phyloP scores from a whole-genome alignment of 768 basidiomycete species.

The Tephrocybe rancida region DNA sequence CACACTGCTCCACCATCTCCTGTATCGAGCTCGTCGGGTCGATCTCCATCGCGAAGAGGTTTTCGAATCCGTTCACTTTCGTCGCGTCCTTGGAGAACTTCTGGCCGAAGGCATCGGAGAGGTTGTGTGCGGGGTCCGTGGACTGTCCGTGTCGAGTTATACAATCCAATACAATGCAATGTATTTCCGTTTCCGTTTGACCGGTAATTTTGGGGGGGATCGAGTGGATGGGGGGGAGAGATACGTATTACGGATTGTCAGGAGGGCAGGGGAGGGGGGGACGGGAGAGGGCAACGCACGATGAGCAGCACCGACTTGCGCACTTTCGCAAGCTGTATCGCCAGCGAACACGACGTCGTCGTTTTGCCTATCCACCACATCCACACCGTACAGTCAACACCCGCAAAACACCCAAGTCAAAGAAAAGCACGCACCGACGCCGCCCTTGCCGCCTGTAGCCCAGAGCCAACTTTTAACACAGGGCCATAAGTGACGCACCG shows the following conservation, averaged over 20 bases:
- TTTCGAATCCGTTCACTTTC: conserved; percentile 95
- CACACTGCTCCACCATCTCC: conserved; percentile 98
- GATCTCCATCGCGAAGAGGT: conserved; percentile 99
- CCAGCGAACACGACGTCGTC: conserved; percentile 95
- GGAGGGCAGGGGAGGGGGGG: neutral
- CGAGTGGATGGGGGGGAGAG: neutral
- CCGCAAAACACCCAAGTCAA: neutral
- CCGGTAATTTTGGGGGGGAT: no score
- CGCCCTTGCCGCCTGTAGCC: conserved; percentile 90
- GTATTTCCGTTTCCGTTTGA: no score
- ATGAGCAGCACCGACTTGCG: conserved; percentile 97
- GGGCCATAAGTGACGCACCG: conserved; percentile 3
- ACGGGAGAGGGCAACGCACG: conserved; percentile 45
- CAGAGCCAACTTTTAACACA: conserved; percentile 13
- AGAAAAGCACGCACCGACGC: conserved; percentile 75
- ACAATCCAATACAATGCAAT: neutral
- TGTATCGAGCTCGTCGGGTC: conserved; percentile 97
- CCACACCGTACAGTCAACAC: neutral
- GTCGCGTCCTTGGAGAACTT: conserved; percentile 99
- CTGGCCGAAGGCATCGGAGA: conserved; percentile 98
- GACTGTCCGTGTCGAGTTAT: conserved; percentile 52
- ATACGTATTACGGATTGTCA: conserved; percentile 12
- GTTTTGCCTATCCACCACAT: conserved; percentile 76
- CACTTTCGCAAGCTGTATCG: conserved; percentile 90
- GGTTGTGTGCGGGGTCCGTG: conserved; percentile 99